Percentiles rank a stretch among this genome's conserved stretches.
phyloP scores from a whole-genome alignment of 176 grass and related monocot genomes.

The Oryza meridionalis region DNA sequence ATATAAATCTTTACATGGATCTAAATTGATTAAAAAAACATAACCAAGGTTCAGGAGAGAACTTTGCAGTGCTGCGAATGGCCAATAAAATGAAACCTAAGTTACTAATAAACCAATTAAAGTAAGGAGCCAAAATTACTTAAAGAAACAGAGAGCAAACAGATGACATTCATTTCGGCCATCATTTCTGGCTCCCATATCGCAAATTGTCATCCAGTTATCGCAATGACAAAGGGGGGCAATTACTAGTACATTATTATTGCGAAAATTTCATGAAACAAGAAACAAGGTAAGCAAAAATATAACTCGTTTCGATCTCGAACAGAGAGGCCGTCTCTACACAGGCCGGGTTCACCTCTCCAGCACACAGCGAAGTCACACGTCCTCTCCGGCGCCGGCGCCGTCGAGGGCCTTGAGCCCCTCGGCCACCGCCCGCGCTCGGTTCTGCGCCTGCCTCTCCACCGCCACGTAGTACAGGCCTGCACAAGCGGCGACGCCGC shows the following conservation, averaged over 20 bases:
- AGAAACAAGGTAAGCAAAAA: conserved; percentile 18
- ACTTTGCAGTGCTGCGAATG: not conserved
- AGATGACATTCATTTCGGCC: not conserved
- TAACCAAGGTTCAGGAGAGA: conserved; percentile 5
- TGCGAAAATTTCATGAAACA: conserved; percentile 24
- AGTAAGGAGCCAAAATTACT: not conserved
- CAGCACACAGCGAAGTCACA: conserved; percentile 22
- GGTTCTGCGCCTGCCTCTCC: conserved; percentile 89
- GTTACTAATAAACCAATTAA: not conserved
- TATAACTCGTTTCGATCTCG: not conserved
- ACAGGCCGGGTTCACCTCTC: conserved; percentile 21
- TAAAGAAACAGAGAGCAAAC: not conserved
- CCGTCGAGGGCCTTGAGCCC: conserved; percentile 64
- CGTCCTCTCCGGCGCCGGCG: conserved; percentile 42
- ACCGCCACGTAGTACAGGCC: conserved; percentile 85
- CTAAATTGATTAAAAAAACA: not conserved
- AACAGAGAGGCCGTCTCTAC: conserved; percentile 11
- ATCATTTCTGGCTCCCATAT: conserved; percentile 18
- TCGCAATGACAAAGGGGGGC: not conserved
- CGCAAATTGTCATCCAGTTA: not conserved
- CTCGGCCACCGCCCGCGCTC: conserved; percentile 65
- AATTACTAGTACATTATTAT: conserved; percentile 55
- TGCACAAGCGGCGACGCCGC: not conserved
- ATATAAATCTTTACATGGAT: not conserved
- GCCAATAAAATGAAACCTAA: not conserved